These are phyloP conservation scores for Magnolia sinica DNA, from an alignment of 164 flowering plant species.

Conservation along the genomic window DNA sequence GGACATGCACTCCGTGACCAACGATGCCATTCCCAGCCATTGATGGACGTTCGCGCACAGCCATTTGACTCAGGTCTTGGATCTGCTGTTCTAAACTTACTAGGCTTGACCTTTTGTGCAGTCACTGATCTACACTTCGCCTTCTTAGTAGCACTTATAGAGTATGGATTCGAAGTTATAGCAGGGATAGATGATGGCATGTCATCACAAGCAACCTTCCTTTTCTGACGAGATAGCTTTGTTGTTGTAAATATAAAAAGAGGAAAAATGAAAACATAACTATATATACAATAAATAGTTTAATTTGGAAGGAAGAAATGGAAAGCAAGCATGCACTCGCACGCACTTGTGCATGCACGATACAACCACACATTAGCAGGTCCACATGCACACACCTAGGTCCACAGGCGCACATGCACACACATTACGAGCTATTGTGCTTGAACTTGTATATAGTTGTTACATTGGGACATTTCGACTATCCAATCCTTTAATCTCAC, in stretches of 20 bases:
- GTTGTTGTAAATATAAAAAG: slow-evolving; percentile 31
- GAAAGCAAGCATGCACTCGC: no score
- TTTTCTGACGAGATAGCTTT: slow-evolving; percentile 39
- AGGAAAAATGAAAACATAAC: neutral
- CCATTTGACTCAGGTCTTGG: slow-evolving; percentile 69
- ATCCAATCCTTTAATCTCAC: no score
- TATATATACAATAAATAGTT: neutral
- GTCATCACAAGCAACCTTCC: slow-evolving; percentile 34
- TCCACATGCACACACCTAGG: no score
- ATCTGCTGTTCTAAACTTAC: slow-evolving; percentile 29
- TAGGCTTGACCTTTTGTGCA: slow-evolving; percentile 29
- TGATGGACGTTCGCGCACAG: slow-evolving; percentile 88
- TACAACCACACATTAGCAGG: no score
- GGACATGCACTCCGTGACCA: slow-evolving; percentile 83
- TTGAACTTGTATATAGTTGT: no score
- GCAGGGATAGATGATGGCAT: slow-evolving; percentile 14
- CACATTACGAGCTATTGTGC: no score
- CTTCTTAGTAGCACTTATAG: slow-evolving; percentile 24
- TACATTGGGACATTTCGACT: no score
- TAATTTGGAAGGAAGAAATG: neutral
- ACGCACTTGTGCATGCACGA: no score
- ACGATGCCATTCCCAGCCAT: slow-evolving; percentile 96
- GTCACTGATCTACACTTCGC: slow-evolving; percentile 18
- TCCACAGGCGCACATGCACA: no score
- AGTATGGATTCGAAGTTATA: slow-evolving; percentile 32